Evolutionary conservation across 306 rosid species (phyloP).

Genomic region (Abrus pulchellus): DNA sequence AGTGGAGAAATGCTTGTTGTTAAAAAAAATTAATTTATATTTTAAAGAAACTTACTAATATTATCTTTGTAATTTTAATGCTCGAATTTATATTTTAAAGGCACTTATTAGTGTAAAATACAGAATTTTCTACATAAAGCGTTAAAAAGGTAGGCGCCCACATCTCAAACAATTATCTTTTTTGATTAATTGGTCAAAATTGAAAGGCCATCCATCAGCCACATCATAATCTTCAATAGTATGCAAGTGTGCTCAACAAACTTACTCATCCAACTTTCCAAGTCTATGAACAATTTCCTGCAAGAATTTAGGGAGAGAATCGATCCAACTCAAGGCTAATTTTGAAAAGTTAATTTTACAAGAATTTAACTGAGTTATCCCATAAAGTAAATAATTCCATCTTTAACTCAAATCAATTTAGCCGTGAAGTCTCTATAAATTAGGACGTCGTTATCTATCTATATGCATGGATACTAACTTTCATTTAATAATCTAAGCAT

Average conservation of each 20-base stretch:
- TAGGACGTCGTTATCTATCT: not conserved
- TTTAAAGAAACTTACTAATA: no score
- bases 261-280: not conserved
- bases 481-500: conserved; percentile 3
- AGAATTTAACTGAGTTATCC: not conserved
- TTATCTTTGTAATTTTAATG: not conserved
- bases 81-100: not conserved
- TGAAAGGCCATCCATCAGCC: conserved; percentile 21
- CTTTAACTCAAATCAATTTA: not conserved
- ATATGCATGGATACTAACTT: not conserved
- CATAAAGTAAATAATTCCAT: no score
- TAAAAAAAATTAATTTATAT: no score
- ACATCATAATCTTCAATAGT: conserved; percentile 5
- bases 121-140: conserved; percentile 42
- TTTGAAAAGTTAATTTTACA: not conserved
- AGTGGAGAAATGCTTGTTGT: not conserved
- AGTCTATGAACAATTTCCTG: not conserved
- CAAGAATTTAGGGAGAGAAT: not conserved
- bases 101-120: not conserved
- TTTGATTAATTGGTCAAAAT: conserved; percentile 41
- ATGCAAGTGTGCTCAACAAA: not conserved
- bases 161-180: not conserved
- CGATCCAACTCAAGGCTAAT: not conserved
- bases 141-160: conserved; percentile 51
- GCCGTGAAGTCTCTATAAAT: not conserved